Evolutionary conservation across 1,139 yeast genomes (phyloP).

Genomic region (Nakaseomyces delphensis): DNA sequence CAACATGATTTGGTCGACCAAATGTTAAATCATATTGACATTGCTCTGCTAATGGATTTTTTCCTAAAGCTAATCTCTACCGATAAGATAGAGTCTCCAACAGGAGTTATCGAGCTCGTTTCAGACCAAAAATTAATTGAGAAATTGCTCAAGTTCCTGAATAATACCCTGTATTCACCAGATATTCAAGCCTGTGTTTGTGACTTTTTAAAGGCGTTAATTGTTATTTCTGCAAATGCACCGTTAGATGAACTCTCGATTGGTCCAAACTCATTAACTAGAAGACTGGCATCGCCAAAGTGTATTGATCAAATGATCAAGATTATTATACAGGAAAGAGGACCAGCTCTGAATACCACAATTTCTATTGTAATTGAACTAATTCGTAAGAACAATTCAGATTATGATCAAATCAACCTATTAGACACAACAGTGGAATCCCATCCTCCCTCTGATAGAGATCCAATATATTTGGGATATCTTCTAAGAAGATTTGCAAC

Average conservation of each 20-base stretch:
- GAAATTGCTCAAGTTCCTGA: conserved; percentile 43
- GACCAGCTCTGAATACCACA: conserved; percentile 84
- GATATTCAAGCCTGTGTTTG: conserved; percentile 88
- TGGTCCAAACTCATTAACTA: conserved; percentile 88
- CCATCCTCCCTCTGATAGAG: conserved; percentile 90
- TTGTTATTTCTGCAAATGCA: conserved; percentile 79
- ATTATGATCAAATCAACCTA: conserved; percentile 84
- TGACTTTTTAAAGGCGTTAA: conserved; percentile 85
- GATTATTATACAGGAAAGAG: conserved; percentile 69
- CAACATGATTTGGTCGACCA: conserved; percentile 44
- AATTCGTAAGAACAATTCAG: conserved; percentile 90
- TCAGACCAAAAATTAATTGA: conserved; percentile 44
- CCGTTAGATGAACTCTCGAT: conserved; percentile 66
- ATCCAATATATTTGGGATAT: conserved; percentile 47
- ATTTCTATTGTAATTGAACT: conserved; percentile 93
- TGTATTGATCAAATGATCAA: conserved; percentile 55
- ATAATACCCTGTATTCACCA: conserved; percentile 38
- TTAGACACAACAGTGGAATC: conserved; percentile 69
- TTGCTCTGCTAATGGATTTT: conserved; percentile 67
- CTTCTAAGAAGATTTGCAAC: conserved; percentile 32
- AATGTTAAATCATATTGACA: conserved; percentile 45
- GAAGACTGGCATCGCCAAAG: conserved; percentile 72
- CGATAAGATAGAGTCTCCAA: conserved; percentile 54
- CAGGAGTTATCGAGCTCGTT: conserved; percentile 50
- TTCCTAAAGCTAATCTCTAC: conserved; percentile 53